These are phyloP conservation scores for Boletus rex-veris DNA, from an alignment of 768 basidiomycete genomes.

Conservation along the genomic window DNA sequence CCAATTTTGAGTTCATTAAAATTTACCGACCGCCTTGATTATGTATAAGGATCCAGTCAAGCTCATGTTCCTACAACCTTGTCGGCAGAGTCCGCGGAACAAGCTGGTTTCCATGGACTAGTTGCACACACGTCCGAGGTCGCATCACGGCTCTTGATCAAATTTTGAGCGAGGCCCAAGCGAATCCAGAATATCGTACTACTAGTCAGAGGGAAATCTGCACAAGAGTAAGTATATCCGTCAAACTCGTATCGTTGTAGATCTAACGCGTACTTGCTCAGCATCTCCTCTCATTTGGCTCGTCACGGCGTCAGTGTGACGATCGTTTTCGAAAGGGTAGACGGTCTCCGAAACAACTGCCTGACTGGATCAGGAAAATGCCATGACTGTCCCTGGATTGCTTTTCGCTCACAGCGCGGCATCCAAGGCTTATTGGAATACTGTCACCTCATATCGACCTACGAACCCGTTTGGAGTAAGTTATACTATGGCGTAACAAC, in stretches of 20 bases:
- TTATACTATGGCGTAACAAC: too few species aligned
- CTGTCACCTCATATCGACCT: too few species aligned
- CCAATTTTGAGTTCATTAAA: background rate
- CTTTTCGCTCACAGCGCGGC: too few species aligned
- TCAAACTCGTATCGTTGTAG: background rate
- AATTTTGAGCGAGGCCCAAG: constrained; percentile 32
- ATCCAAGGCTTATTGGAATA: too few species aligned
- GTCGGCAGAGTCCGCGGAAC: constrained; percentile 36
- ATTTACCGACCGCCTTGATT: background rate
- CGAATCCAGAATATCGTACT: constrained; percentile 37
- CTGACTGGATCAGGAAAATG: constrained; percentile 52
- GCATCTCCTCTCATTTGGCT: constrained; percentile 48
- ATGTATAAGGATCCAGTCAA: constrained; percentile 51
- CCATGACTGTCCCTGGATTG: background rate
- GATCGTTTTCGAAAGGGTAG: constrained; percentile 49
- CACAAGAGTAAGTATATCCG: constrained; percentile 45
- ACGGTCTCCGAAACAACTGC: constrained; percentile 42
- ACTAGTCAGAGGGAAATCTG: constrained; percentile 64
- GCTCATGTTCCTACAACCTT: constrained; percentile 44
- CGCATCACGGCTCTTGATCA: constrained; percentile 38
- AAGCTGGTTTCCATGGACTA: constrained; percentile 40
- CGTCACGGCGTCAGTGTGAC: constrained; percentile 46
- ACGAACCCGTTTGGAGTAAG: too few species aligned
- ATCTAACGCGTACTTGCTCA: constrained; percentile 18
- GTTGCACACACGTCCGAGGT: constrained; percentile 55